Conservation (phyloP, 371 early-diverging fungal species). For the Apophysomyces ossiformis region DNA sequence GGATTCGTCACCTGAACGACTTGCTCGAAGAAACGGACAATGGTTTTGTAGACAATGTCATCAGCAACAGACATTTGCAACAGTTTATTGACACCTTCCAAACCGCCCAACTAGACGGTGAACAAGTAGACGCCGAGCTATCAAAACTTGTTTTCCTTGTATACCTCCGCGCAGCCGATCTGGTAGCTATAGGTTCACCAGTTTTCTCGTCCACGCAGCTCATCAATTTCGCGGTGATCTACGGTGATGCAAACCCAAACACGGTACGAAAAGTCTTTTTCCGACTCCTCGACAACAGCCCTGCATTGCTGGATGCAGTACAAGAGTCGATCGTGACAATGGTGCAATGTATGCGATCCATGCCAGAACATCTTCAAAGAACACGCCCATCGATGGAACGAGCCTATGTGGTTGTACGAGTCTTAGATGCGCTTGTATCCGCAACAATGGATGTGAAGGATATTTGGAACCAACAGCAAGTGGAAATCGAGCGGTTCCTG, state of each 20-base stretch:
- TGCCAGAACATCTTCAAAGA: neutral
- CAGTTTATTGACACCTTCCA: constrained; percentile 13
- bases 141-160: constrained; percentile 20
- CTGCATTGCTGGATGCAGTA: neutral
- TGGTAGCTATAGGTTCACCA: neutral
- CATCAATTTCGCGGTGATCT: constrained; percentile 18
- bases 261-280: constrained; percentile 18
- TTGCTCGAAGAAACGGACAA: constrained; percentile 16
- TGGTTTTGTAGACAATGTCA: constrained; percentile 15
- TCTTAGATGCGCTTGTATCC: constrained; percentile 19
- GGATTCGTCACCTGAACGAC: constrained; percentile 15
- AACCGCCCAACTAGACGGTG: constrained; percentile 15
- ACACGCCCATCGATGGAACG: constrained; percentile 10
- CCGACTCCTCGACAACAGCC: neutral
- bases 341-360: neutral
- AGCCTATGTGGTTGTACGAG: constrained; percentile 15
- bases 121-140: constrained; percentile 9
- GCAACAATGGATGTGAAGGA: constrained; percentile 5
- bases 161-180: constrained; percentile 16
- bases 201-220: constrained; percentile 14
- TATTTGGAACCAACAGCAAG: constrained; percentile 3
- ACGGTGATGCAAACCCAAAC: constrained; percentile 15
- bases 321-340: neutral
- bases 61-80: constrained; percentile 18
- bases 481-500: constrained; percentile 3